Evolutionary conservation across 495 filamentous ascomycete species (phyloP).

Genomic region (Penicillium simplicissimum): DNA sequence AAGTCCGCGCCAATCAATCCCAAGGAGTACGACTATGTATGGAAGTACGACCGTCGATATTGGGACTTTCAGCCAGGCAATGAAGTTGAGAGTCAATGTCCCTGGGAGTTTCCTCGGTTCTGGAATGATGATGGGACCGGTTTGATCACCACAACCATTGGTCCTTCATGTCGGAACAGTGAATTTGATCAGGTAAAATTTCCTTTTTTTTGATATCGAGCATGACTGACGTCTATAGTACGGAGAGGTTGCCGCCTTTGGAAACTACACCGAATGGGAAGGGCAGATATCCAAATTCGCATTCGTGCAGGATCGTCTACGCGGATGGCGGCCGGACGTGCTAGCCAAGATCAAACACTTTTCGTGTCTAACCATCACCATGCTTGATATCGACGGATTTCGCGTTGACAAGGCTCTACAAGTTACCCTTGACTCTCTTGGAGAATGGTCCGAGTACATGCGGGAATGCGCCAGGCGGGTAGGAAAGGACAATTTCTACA

Average conservation of each 20-base stretch:
- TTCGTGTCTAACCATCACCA: slow-evolving; percentile 41
- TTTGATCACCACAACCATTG: slow-evolving; percentile 10
- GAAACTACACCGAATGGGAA: slow-evolving; percentile 45
- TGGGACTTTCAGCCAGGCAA: slow-evolving; percentile 41
- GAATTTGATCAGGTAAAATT: slow-evolving; percentile 40
- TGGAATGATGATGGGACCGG: slow-evolving; percentile 42
- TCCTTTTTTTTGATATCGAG: slow-evolving; percentile 2
- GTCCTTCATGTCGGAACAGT: slow-evolving; percentile 29
- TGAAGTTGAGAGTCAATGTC: slow-evolving; percentile 22
- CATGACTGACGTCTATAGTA: slow-evolving; percentile 29
- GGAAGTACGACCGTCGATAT: slow-evolving; percentile 43
- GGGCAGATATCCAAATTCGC: slow-evolving; percentile 42
- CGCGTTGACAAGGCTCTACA: slow-evolving; percentile 52
- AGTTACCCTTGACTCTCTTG: slow-evolving; percentile 46
- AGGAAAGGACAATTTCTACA: slow-evolving; percentile 51
- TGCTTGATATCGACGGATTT: slow-evolving; percentile 52
- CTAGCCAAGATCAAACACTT: slow-evolving; percentile 33
- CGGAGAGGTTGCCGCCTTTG: slow-evolving; percentile 46
- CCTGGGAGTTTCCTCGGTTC: slow-evolving; percentile 34
- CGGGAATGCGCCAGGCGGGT: slow-evolving; percentile 41
- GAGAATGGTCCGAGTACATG: slow-evolving; percentile 41
- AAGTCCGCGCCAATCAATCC: slow-evolving; percentile 42
- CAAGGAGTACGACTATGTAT: slow-evolving; percentile 44
- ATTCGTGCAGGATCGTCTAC: slow-evolving; percentile 44
- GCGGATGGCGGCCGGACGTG: slow-evolving; percentile 42